Percentiles rank a stretch among this genome's conserved stretches.
phyloP scores from a whole-genome alignment of 306 rosid species.

The Trifolium dubium region DNA sequence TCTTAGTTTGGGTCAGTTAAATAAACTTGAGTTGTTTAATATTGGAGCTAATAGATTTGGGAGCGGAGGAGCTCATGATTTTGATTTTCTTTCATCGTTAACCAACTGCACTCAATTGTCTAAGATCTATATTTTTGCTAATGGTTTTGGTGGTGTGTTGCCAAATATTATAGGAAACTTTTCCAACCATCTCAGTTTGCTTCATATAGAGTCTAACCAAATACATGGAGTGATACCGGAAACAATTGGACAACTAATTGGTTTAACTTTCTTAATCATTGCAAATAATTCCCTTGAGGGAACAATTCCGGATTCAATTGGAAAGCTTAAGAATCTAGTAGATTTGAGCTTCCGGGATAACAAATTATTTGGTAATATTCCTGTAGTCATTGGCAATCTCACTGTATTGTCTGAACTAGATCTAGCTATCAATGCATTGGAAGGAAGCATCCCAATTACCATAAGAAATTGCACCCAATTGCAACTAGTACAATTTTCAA shows the following conservation, averaged over 20 bases:
- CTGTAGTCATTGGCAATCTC: background rate
- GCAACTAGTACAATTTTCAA: background rate
- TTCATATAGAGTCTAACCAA: background rate
- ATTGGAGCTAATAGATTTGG: background rate
- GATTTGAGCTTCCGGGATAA: background rate
- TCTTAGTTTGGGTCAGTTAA: conserved; percentile 26
- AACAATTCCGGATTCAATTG: conserved; percentile 39
- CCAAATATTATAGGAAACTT: conserved; percentile 36
- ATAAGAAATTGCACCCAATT: background rate
- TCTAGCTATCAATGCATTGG: background rate
- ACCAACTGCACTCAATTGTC: conserved; percentile 36
- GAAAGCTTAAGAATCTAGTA: conserved; percentile 31
- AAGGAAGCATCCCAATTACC: background rate
- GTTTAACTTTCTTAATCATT: background rate
- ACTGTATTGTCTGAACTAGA: background rate
- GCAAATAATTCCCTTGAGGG: conserved; percentile 30
- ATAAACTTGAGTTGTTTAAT: background rate
- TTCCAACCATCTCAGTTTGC: background rate
- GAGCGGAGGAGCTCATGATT: conserved; percentile 26
- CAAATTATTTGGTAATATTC: conserved; percentile 14
- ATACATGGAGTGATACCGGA: conserved; percentile 42
- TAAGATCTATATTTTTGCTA: fast-evolving
- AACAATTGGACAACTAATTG: conserved; percentile 35
- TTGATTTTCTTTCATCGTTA: conserved; percentile 42
- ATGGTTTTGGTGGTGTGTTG: conserved; percentile 37